These are phyloP conservation scores for Mycena maculata DNA, from an alignment of 768 basidiomycete genomes.

Conservation along the genomic window DNA sequence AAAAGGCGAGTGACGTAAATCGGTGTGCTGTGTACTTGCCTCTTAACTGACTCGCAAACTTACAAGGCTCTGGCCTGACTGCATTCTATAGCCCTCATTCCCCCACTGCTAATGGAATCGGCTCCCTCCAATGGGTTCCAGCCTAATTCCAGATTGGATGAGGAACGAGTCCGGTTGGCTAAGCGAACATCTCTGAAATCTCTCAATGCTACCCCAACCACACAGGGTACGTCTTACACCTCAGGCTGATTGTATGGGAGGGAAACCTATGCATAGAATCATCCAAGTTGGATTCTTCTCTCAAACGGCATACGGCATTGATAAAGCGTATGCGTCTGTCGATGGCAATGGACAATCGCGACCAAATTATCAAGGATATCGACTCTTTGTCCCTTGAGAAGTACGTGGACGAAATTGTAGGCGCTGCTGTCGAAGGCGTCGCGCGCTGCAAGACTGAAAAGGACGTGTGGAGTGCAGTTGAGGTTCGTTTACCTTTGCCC, in stretches of 20 bases:
- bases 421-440: slow-evolving; percentile 88
- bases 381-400: slow-evolving; percentile 92
- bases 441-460: slow-evolving; percentile 90
- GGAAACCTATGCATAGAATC: slow-evolving; percentile 58
- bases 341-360: slow-evolving; percentile 82
- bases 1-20: not conserved
- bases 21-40: too few relatives aligned
- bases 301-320: slow-evolving; percentile 95
- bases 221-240: slow-evolving; percentile 27
- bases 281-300: slow-evolving; percentile 88
- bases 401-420: slow-evolving; percentile 94
- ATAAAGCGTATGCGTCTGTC: slow-evolving; percentile 94
- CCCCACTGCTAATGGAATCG: slow-evolving; percentile 19
- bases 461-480: slow-evolving; percentile 91
- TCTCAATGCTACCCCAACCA: slow-evolving; percentile 29
- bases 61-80: too few relatives aligned
- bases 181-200: slow-evolving; percentile 31
- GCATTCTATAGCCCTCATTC: not conserved
- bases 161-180: slow-evolving; percentile 30
- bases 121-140: slow-evolving; percentile 6
- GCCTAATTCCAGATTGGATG: slow-evolving; percentile 24
- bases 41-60: too few relatives aligned
- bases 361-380: slow-evolving; percentile 93
- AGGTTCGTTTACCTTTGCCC: slow-evolving; percentile 63
- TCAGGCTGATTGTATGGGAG: not conserved